Conservation (phyloP, 768 basidiomycete genomes). For the Amanita pseudoporphyria region DNA sequence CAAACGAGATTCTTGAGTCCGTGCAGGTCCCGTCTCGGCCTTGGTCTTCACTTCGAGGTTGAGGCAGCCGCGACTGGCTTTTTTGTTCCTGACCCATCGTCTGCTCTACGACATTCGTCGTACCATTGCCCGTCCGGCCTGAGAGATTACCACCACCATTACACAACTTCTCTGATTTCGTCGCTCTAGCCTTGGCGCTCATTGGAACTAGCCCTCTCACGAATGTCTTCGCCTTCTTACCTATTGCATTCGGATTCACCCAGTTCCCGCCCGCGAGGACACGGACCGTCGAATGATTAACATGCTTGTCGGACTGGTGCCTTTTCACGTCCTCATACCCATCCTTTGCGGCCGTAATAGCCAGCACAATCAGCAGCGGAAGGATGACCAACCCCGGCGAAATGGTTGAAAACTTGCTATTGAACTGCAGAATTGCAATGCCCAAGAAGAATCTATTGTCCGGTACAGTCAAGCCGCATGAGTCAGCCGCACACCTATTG, state of each 20-base stretch:
- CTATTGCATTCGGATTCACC: slow-evolving; percentile 63
- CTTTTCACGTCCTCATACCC: slow-evolving; percentile 97
- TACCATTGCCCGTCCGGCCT: too few species aligned
- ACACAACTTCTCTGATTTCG: slow-evolving; percentile 18
- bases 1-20: slow-evolving; percentile 12
- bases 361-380: slow-evolving; percentile 78
- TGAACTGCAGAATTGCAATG: slow-evolving; percentile 96
- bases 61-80: not conserved
- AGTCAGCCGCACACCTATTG: not conserved
- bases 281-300: slow-evolving; percentile 65
- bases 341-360: slow-evolving; percentile 86
- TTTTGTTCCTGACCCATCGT: slow-evolving; percentile 12
- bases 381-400: slow-evolving; percentile 89
- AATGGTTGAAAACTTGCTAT: slow-evolving; percentile 87
- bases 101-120: not conserved
- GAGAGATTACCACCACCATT: slow-evolving; percentile 11
- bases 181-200: slow-evolving; percentile 16
- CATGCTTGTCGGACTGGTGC: slow-evolving; percentile 84
- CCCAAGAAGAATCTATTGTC: slow-evolving; percentile 63
- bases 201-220: slow-evolving; percentile 52
- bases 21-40: not conserved
- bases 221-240: slow-evolving; percentile 71
- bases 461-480: not conserved
- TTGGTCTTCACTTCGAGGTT: not conserved
- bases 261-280: slow-evolving; percentile 58